Base-by-base conservation (phyloP, 192 early-diverging fungal genomes). In the Pilobolus umbonatus region DNA sequence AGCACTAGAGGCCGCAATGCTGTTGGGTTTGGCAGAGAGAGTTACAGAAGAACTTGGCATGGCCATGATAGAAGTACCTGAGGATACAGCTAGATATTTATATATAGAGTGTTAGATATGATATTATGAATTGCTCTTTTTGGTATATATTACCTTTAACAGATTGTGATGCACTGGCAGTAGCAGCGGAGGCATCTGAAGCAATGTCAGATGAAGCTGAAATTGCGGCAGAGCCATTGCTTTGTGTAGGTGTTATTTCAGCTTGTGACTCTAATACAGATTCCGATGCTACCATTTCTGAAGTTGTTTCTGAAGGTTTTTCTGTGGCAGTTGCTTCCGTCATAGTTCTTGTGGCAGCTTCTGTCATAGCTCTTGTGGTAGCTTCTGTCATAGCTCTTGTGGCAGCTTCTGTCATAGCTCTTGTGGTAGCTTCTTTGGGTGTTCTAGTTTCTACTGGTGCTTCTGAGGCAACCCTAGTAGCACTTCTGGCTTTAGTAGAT, bases 21-120 rank as follows among this genome's bases (percentile, higher is more conserved):
- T 15, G 19, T 31, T 11, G 5, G n/a, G 17, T 35, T 15, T 19
- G n/a, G 30, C 24, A 24, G 52, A 21, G 12, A 9, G 22, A 54
- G 31, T 24, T n/a, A 35, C 52, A 36, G n/a, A n/a, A 38, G 51
- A 22, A 54, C 31, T 22, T 35, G 21, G 5, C 21, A 19, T 36
- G 25, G 50, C 30, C 9, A 35, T n/a, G 10, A 35, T 35, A 38
- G 52, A 54, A 54, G 52, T 22, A 21, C 15, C 22, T 47, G 51
- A 53, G 35, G 32, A 31, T 24, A 34, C 34, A 21, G 21, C 31
- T 15, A 42, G n/a, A n/a, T n/a, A n/a, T n/a, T n/a, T 42, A 42
- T 17, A 42, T 1, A 12, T 4, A 17, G 39, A 5, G 12, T 12
- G 5, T 12, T 12, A 42, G 12, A 15, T 7, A 40, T 15, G n/a